Evolutionary conservation across 2,329 filamentous ascomycete genomes (phyloP).

Genomic region (Colletotrichum shisoi): DNA sequence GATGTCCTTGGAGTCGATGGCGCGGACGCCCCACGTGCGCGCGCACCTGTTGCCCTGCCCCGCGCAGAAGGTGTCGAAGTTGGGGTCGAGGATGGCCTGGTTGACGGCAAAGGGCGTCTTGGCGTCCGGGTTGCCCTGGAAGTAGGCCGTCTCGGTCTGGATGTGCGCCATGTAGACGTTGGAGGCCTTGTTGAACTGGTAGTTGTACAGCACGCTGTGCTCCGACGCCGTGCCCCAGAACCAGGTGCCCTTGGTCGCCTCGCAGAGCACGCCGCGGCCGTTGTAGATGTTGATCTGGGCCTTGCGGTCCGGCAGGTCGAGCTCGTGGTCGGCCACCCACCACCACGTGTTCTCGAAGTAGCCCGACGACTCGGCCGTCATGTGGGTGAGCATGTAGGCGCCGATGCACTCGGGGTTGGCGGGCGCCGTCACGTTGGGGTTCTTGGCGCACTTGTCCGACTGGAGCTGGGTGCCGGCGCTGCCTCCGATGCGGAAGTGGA

Average conservation of each 20-base stretch:
- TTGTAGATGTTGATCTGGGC: slow-evolving; percentile 84
- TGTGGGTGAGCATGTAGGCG: slow-evolving; percentile 73
- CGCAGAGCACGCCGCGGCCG: slow-evolving; percentile 82
- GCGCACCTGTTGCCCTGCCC: slow-evolving; percentile 59
- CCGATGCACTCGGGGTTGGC: slow-evolving; percentile 75
- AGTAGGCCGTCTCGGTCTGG: slow-evolving; percentile 90
- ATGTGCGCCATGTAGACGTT: slow-evolving; percentile 84
- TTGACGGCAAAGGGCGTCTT: slow-evolving; percentile 70
- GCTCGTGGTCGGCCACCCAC: slow-evolving; percentile 90
- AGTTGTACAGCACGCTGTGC: slow-evolving; percentile 78
- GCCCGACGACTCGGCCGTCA: slow-evolving; percentile 68
- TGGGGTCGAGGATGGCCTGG: slow-evolving; percentile 68
- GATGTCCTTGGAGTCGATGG: slow-evolving; percentile 71
- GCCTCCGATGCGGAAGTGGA: slow-evolving; percentile 93
- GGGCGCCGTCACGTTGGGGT: slow-evolving; percentile 66
- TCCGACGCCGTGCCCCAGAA: slow-evolving; percentile 78
- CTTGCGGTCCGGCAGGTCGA: slow-evolving; percentile 75
- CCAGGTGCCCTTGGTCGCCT: slow-evolving; percentile 79
- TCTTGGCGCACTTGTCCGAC: slow-evolving; percentile 80
- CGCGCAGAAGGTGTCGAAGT: slow-evolving; percentile 68
- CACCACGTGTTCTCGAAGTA: slow-evolving; percentile 92
- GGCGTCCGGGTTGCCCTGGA: slow-evolving; percentile 82
- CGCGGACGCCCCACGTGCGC: slow-evolving; percentile 79
- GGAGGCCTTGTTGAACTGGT: slow-evolving; percentile 79
- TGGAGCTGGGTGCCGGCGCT: slow-evolving; percentile 84